phyloP scores from a whole-genome alignment of 129 eudicot genomes.

The Cynara cardunculus region DNA sequence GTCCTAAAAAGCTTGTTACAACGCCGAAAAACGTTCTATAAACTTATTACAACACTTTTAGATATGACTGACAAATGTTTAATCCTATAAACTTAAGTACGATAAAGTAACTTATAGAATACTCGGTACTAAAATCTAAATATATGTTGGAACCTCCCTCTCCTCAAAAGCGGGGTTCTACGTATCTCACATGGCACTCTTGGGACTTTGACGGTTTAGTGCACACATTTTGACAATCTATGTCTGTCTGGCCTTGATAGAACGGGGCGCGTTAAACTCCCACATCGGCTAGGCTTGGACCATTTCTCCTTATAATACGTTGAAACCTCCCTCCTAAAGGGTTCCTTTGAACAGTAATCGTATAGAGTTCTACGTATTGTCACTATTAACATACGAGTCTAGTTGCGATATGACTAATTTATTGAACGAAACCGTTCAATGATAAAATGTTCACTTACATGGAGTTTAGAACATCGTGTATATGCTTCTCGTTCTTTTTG shows the following conservation, averaged over 20 bases:
- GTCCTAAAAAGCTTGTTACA: too few relatives aligned
- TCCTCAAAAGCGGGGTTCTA: too few relatives aligned
- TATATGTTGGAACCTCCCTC: too few relatives aligned
- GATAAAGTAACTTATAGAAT: too few relatives aligned
- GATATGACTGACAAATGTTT: too few relatives aligned
- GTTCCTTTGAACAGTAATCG: too few relatives aligned
- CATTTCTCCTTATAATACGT: not conserved
- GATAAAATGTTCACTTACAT: slow-evolving; percentile 49
- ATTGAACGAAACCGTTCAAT: not conserved
- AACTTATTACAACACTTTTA: too few relatives aligned
- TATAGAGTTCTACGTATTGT: too few relatives aligned
- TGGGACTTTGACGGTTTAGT: too few relatives aligned
- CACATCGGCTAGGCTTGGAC: not conserved
- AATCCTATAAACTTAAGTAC: too few relatives aligned
- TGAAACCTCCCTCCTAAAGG: not conserved
- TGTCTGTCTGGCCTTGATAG: not conserved
- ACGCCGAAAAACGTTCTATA: too few relatives aligned
- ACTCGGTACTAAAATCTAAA: too few relatives aligned
- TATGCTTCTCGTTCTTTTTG: slow-evolving; percentile 43
- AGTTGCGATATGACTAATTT: not conserved
- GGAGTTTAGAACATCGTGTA: slow-evolving; percentile 39
- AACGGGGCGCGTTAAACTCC: not conserved
- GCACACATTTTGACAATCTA: not conserved
- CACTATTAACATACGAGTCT: not conserved
- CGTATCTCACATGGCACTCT: not conserved